Evolutionary conservation across 1,139 yeast genomes (phyloP), one percentile per base, ranked within the genome.

Genomic region (Geotrichum siamense): DNA sequence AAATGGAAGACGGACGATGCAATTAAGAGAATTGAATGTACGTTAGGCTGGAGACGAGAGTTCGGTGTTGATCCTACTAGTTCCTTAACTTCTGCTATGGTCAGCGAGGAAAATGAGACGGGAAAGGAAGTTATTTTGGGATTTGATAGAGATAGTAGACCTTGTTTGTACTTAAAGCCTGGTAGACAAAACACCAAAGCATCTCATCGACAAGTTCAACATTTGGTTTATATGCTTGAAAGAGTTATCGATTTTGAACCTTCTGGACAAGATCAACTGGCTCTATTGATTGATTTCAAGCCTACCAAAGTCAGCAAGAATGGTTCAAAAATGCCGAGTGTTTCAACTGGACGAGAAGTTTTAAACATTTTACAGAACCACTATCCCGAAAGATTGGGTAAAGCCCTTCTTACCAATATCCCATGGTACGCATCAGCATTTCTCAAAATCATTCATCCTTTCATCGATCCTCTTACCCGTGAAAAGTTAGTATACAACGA

Each of bases 371-470:
- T 89, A 55, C 96, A 91, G 66, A 87, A 94, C 16, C 97, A 91
- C 62, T 91, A 91, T 61, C 97, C 97, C 1, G 98, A 91, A 63
- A 74, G 97, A 56, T 71, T 91, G 52, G 98, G 98, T 21, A 79
- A 79, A 58, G 96, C 96, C 0, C 69, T 89, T 42, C 72, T 91
- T 52, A 85, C 94, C 35, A 89, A 91, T 61, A 85, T 91, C 51
- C 97, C 97, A 10, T 83, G 94, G 80, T 67, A 87, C 42, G 97
- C 89, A 1, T 81, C 93, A 76, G 79, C 94, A 2, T 91, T 91
- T 60, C 70, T 91, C 59, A 87, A 84, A 64, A 68, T 89, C 51
- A 89, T 89, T 47, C 84, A 85, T 51, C 97, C 97, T 1, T 91
- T 91, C 59, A 89, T 91, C 50, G 98, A 91, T 59, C 97, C 98